phyloP scores from a whole-genome alignment of 1,139 yeast genomes.

The Nakaseomyces sp. region DNA sequence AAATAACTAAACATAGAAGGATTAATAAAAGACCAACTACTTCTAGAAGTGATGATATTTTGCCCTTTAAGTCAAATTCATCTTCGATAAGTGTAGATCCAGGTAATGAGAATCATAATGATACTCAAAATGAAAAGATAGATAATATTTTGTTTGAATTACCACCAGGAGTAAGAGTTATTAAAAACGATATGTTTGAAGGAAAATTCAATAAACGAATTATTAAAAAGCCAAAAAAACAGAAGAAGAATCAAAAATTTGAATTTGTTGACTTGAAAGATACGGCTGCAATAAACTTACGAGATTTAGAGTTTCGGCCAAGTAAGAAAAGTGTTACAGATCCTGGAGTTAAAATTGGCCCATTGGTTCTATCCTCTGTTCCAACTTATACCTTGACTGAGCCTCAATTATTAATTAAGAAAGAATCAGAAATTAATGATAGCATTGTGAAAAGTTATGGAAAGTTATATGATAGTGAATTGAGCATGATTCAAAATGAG shows the following conservation, averaged over 20 bases:
- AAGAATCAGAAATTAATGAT: neutral
- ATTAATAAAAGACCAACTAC: neutral
- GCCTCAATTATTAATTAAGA: neutral
- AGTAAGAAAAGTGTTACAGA: neutral
- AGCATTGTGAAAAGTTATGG: neutral
- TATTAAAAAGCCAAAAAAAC: neutral
- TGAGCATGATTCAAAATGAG: constrained; percentile 1
- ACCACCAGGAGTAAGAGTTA: neutral
- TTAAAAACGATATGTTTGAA: neutral
- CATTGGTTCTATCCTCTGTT: neutral
- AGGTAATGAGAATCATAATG: neutral
- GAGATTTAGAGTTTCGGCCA: constrained; percentile 4
- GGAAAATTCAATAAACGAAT: neutral
- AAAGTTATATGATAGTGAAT: constrained; percentile 1
- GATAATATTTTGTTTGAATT: neutral
- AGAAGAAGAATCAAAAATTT: neutral
- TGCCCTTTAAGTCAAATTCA: neutral
- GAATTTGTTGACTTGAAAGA: neutral
- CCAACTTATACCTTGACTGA: neutral
- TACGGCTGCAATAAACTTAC: neutral
- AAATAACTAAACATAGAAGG: neutral
- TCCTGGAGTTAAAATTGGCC: constrained; percentile 1
- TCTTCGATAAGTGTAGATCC: neutral
- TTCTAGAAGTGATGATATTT: neutral
- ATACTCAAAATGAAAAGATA: neutral